A percentile compares a stretch with the other conserved stretches of the same genome.
These are phyloP conservation scores for Psophocarpus tetragonolobus DNA, from an alignment of 306 rosid species.

Conservation along the genomic window DNA sequence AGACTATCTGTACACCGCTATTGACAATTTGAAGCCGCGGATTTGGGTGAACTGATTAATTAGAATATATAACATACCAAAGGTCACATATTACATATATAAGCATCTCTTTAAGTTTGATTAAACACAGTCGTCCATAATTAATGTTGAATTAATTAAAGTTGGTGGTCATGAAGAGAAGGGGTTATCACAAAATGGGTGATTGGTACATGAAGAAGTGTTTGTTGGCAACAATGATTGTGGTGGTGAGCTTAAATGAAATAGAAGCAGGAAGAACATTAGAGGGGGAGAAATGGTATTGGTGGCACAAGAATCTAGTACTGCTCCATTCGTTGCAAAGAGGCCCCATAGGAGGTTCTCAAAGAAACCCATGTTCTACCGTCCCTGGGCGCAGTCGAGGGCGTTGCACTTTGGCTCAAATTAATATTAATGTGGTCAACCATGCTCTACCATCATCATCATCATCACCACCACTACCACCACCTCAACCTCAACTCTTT, in stretches of 20 bases:
- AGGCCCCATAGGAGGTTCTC: conserved; percentile 27
- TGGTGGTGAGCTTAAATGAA: not conserved
- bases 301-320: conserved; percentile 24
- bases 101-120: not conserved
- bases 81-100: not conserved
- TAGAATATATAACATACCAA: not conserved
- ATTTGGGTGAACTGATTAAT: conserved; percentile 19
- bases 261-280: conserved; percentile 28
- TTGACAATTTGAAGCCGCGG: conserved; percentile 42
- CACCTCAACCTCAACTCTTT: too few species aligned
- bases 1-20: conserved; percentile 22
- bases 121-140: too few species aligned
- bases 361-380: conserved; percentile 41
- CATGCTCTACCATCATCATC: not conserved
- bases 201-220: conserved; percentile 1
- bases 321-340: conserved; percentile 33
- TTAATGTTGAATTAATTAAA: too few species aligned
- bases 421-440: not conserved
- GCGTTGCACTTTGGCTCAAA: conserved; percentile 29
- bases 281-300: conserved; percentile 36
- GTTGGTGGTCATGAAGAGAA: too few species aligned
- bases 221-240: conserved; percentile 1
- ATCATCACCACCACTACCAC: conserved; percentile 1
- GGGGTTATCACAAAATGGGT: conserved; percentile 32
- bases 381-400: conserved; percentile 41